Evolutionary conservation across 768 basidiomycete genomes (phyloP).

Genomic region (Clitopilus passeckerianus): DNA sequence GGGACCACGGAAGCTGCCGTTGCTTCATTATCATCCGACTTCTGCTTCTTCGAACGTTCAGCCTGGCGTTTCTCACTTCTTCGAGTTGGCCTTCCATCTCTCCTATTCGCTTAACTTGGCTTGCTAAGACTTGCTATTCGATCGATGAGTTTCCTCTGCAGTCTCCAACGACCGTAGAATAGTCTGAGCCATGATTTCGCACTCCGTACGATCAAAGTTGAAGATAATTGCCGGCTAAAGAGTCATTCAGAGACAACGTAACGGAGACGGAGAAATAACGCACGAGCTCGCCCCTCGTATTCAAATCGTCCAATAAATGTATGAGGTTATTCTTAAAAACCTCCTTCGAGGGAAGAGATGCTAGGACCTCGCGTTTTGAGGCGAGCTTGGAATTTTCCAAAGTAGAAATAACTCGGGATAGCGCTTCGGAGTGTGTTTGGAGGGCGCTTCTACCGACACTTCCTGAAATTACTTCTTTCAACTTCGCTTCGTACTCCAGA

Average conservation of each 20-base stretch:
- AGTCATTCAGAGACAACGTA: background rate
- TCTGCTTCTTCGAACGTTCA: conserved; percentile 35
- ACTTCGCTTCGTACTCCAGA: conserved; percentile 46
- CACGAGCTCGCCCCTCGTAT: conserved; percentile 49
- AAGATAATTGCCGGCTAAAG: conserved; percentile 63
- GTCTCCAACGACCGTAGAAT: conserved; percentile 30
- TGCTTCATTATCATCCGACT: conserved; percentile 22
- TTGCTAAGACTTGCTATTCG: conserved; percentile 40
- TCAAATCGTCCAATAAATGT: conserved; percentile 51
- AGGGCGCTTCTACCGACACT: conserved; percentile 32
- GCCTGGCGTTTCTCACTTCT: conserved; percentile 43
- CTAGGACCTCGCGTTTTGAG: conserved; percentile 17
- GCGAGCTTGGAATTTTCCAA: conserved; percentile 32
- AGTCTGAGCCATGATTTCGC: conserved; percentile 45
- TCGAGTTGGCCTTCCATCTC: conserved; percentile 38
- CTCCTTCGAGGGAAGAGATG: conserved; percentile 19
- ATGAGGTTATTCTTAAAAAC: conserved; percentile 41
- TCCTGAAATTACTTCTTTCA: conserved; percentile 39
- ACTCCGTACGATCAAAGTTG: conserved; percentile 55
- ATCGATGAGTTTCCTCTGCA: conserved; percentile 49
- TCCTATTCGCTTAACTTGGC: conserved; percentile 47
- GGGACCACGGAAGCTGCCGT: conserved; percentile 12
- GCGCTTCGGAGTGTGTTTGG: conserved; percentile 21
- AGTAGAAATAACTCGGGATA: conserved; percentile 31
- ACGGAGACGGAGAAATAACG: conserved; percentile 15